Evolutionary conservation across 257 asterid genomes (phyloP).

Genomic region (Solanum raphanifolium): DNA sequence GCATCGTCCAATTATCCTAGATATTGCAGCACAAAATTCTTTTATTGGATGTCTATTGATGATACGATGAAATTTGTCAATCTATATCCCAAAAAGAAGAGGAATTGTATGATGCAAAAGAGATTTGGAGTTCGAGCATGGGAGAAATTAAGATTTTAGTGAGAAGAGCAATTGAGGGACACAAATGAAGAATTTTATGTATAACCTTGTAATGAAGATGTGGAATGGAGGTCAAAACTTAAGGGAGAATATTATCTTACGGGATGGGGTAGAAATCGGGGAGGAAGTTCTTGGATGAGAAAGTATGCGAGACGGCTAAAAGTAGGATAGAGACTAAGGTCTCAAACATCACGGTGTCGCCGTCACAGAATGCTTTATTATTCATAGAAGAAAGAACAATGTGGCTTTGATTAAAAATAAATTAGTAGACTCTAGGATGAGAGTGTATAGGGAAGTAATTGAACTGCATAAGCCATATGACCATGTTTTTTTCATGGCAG

Average conservation of each 20-base stretch:
- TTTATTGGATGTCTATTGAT: not conserved
- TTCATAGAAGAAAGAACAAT: not conserved
- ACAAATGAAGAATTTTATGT: not conserved
- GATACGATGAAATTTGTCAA: not conserved
- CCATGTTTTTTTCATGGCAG: not conserved
- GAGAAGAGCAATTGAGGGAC: not conserved
- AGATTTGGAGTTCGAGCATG: not conserved
- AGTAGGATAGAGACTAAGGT: not conserved
- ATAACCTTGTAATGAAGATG: not conserved
- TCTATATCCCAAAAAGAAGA: not conserved
- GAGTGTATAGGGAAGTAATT: not conserved
- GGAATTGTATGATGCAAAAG: not conserved
- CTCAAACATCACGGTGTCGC: not conserved
- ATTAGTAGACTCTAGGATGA: not conserved
- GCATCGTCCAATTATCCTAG: not conserved
- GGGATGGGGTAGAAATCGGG: not conserved
- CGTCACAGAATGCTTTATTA: not conserved
- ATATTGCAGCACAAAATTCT: not conserved
- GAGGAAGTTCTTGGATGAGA: not conserved
- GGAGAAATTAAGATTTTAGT: not conserved
- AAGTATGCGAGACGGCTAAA: not conserved
- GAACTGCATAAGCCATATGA: not conserved
- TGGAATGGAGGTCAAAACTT: not conserved
- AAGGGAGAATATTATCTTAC: not conserved
- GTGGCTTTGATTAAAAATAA: not conserved